phyloP scores from a whole-genome alignment of 2,329 filamentous ascomycete species.

The Diaporthe sp. region DNA sequence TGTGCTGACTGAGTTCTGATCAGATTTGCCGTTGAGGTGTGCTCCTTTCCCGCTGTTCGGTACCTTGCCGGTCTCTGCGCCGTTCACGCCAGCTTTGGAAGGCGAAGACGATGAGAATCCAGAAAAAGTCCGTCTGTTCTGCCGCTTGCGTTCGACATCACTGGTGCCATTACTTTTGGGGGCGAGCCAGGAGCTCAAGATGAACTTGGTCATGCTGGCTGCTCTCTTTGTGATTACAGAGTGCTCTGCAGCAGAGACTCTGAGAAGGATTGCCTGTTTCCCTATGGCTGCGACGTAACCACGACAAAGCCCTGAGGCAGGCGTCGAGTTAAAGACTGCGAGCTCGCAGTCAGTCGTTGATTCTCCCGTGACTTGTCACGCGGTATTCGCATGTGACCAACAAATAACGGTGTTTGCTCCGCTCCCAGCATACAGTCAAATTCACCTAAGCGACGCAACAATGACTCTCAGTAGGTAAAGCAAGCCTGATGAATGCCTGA shows the following conservation, averaged over 20 bases:
- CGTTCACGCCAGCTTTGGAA: slow-evolving; percentile 43
- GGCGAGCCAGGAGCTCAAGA: slow-evolving; percentile 53
- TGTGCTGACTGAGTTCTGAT: slow-evolving; percentile 10
- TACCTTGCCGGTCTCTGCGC: background rate
- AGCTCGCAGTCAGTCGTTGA: slow-evolving; percentile 3
- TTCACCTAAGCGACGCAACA: background rate
- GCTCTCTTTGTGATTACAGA: background rate
- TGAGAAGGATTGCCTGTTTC: background rate
- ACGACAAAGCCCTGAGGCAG: background rate
- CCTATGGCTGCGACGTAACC: background rate
- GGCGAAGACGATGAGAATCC: slow-evolving; percentile 46
- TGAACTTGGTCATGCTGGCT: slow-evolving; percentile 52
- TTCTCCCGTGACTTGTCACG: background rate
- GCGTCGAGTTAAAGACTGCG: background rate
- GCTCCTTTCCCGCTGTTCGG: background rate
- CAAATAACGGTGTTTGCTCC: background rate
- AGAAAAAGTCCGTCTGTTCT: slow-evolving; percentile 52
- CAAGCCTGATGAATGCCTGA: slow-evolving; percentile 11
- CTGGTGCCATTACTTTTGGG: slow-evolving; percentile 40
- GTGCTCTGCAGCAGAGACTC: slow-evolving; percentile 17
- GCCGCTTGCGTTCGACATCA: slow-evolving; percentile 51
- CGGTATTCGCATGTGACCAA: background rate
- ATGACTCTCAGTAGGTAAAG: background rate
- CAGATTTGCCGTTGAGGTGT: background rate
- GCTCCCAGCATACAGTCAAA: background rate